Evolutionary conservation across 192 early-diverging fungal genomes (phyloP).

Genomic region (Backusella luteola): DNA sequence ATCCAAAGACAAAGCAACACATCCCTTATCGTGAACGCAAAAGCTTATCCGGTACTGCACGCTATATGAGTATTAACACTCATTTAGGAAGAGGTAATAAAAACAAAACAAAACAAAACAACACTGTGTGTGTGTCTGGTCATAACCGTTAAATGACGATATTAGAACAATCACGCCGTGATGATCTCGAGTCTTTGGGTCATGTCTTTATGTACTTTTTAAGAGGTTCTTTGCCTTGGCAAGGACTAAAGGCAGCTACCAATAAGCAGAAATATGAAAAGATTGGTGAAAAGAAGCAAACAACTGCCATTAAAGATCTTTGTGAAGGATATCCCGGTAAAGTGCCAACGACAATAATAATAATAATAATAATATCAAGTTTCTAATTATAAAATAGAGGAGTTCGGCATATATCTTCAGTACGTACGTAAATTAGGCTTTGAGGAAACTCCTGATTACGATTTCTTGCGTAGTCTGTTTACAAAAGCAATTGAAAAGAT

Average conservation of each 20-base stretch:
- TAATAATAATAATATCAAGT: neutral
- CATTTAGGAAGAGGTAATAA: constrained; percentile 85
- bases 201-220: constrained; percentile 99
- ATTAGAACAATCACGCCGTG: constrained; percentile 94
- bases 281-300: constrained; percentile 98
- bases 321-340: constrained; percentile 85
- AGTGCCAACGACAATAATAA: neutral
- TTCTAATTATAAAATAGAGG: constrained; percentile 45
- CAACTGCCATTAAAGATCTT: constrained; percentile 83
- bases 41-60: constrained; percentile 93
- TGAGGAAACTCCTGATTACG: constrained; percentile 96
- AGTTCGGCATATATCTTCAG: constrained; percentile 83
- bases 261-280: constrained; percentile 99
- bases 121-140: neutral
- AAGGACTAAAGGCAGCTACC: constrained; percentile 94
- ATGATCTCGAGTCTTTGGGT: constrained; percentile 95
- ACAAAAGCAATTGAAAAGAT: constrained; percentile 71
- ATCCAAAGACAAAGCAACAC: constrained; percentile 95
- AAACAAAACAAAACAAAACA: neutral
- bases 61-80: constrained; percentile 99
- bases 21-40: constrained; percentile 98
- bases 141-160: neutral
- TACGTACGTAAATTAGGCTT: constrained; percentile 92
- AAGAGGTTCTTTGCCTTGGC: constrained; percentile 93
- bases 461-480: constrained; percentile 84